phyloP scores from a whole-genome alignment of 2,329 filamentous ascomycete species.

The Beauveria sp. region DNA sequence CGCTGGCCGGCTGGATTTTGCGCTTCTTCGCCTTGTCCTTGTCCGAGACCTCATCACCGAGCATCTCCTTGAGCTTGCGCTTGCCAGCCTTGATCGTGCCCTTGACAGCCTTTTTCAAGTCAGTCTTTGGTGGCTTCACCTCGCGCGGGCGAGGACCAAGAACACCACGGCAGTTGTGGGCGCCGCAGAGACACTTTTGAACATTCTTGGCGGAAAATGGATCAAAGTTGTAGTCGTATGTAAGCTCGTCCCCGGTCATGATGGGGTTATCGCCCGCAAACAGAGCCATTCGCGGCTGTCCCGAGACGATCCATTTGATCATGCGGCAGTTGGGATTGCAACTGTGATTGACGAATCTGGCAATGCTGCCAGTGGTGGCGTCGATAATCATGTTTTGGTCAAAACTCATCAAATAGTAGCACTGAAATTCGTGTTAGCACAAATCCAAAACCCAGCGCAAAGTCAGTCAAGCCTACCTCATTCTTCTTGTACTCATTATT shows the following conservation, averaged over 20 bases:
- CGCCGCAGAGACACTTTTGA: constrained; percentile 57
- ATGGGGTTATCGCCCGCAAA: constrained; percentile 88
- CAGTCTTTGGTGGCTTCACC: constrained; percentile 41
- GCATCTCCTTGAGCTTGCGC: constrained; percentile 48
- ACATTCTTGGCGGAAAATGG: constrained; percentile 63
- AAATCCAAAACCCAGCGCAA: not conserved
- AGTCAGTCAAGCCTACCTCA: constrained; percentile 50
- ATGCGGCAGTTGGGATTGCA: constrained; percentile 95
- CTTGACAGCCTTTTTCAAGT: constrained; percentile 31
- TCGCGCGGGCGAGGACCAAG: constrained; percentile 55
- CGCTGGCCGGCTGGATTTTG: constrained; percentile 27
- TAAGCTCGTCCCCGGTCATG: constrained; percentile 91
- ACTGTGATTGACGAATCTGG: constrained; percentile 96
- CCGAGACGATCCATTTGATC: constrained; percentile 95
- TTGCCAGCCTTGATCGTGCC: constrained; percentile 41
- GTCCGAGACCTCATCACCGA: constrained; percentile 32
- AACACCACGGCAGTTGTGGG: constrained; percentile 55
- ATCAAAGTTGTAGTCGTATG: constrained; percentile 80
- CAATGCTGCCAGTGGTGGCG: constrained; percentile 90
- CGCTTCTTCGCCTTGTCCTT: constrained; percentile 43
- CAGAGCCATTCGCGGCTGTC: constrained; percentile 90
- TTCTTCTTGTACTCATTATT: constrained; percentile 89
- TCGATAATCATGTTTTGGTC: constrained; percentile 99
- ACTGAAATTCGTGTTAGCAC: constrained; percentile 42
- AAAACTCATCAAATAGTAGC: constrained; percentile 98